Conservation (phyloP, 345 rosid species). For the Mercurialis annua region DNA sequence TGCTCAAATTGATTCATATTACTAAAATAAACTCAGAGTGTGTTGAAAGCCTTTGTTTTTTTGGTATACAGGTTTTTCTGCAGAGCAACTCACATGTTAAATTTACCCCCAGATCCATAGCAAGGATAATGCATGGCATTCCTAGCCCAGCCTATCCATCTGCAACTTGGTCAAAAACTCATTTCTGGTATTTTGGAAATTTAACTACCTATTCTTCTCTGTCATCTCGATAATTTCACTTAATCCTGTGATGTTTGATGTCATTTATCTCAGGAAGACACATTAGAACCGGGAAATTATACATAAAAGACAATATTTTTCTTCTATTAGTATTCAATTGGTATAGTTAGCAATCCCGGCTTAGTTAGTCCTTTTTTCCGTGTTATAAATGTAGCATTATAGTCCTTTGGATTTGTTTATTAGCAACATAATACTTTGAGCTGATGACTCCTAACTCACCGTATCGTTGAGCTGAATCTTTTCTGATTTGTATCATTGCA, state of each 20-base stretch:
- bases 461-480: slow-evolving; percentile 6
- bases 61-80: slow-evolving; percentile 65
- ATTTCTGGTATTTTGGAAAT: slow-evolving; percentile 69
- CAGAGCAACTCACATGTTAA: slow-evolving; percentile 74
- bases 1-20: slow-evolving; percentile 14
- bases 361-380: no score
- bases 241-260: not conserved
- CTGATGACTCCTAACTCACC: not conserved
- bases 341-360: no score
- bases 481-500: slow-evolving; percentile 29
- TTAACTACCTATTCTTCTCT: not conserved
- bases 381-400: no score
- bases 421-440: not conserved
- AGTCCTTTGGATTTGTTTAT: not conserved
- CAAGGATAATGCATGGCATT: slow-evolving; percentile 94
- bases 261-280: no score
- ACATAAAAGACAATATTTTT: not conserved
- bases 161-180: slow-evolving; percentile 73
- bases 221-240: not conserved
- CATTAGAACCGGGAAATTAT: no score
- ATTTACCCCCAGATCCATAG: slow-evolving; percentile 89
- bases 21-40: no score
- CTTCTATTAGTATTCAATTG: no score
- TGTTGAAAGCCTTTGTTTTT: slow-evolving; percentile 12
- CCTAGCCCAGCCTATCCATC: slow-evolving; percentile 87